Conservation (phyloP, 1,284 basidiomycete genomes). For the Sutorius eximius region DNA sequence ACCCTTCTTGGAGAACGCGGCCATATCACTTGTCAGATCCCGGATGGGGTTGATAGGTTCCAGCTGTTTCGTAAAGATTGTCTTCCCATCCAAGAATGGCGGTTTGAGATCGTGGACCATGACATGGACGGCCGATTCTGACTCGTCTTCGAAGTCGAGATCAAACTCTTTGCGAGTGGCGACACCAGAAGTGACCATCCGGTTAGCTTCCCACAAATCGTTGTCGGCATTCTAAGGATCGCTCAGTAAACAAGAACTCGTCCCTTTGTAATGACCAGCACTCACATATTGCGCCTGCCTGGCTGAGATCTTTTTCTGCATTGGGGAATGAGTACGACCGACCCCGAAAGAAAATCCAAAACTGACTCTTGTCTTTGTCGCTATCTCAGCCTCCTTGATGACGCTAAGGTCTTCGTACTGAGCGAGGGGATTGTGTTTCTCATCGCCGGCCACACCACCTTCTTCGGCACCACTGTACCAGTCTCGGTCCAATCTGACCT, state of each 20-base stretch:
- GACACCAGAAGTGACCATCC: constrained; percentile 94
- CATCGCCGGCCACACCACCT: constrained; percentile 80
- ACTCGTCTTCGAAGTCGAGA: constrained; percentile 90
- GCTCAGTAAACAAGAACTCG: not conserved
- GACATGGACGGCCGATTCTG: constrained; percentile 94
- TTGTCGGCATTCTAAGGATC: constrained; percentile 85
- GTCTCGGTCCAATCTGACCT: constrained; percentile 84
- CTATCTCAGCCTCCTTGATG: constrained; percentile 76
- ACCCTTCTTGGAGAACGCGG: constrained; percentile 94
- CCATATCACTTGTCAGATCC: constrained; percentile 93
- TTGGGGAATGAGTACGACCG: constrained; percentile 5
- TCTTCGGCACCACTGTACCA: constrained; percentile 94
- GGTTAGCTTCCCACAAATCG: constrained; percentile 97
- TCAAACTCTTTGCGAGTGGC: constrained; percentile 85
- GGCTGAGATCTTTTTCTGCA: constrained; percentile 82
- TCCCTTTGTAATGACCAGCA: constrained; percentile 9
- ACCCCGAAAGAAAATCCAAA: not conserved
- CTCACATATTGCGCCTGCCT: constrained; percentile 91
- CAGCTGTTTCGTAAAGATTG: constrained; percentile 94
- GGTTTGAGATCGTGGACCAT: constrained; percentile 97
- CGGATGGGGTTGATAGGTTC: constrained; percentile 97
- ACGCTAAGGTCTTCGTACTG: constrained; percentile 84
- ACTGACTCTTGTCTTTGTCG: constrained; percentile 72
- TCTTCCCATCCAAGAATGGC: constrained; percentile 95
- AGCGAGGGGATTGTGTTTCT: constrained; percentile 89